Evolutionary conservation across 176 grass and related monocot genomes (phyloP).

Genomic region (Typha latifolia): DNA sequence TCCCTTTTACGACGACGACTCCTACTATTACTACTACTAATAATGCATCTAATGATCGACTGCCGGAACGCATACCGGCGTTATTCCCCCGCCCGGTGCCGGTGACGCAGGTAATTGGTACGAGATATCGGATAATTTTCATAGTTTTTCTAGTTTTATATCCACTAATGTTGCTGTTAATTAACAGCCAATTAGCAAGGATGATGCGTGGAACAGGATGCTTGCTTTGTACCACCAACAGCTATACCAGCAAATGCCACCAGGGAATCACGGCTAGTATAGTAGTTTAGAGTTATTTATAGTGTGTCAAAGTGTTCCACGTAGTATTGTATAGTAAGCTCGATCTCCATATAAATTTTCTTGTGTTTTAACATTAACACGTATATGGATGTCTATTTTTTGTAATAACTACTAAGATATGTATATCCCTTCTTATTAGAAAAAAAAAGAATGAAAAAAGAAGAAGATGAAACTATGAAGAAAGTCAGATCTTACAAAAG

Average conservation of each 20-base stretch:
- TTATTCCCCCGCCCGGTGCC: conserved; percentile 54
- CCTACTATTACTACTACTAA: conserved; percentile 23
- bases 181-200: conserved; percentile 33
- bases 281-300: background rate
- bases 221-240: conserved; percentile 53
- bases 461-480: no score
- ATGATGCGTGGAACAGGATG: conserved; percentile 61
- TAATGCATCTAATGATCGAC: conserved; percentile 8
- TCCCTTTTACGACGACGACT: conserved; percentile 19
- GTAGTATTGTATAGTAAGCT: no score
- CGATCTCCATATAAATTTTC: no score
- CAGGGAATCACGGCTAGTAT: conserved; percentile 35
- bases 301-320: no score
- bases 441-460: no score
- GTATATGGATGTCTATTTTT: no score
- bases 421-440: no score
- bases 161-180: background rate
- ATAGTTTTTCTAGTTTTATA: background rate
- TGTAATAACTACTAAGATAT: no score
- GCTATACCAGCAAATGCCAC: conserved; percentile 32
- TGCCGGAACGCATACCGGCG: conserved; percentile 44
- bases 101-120: conserved; percentile 20
- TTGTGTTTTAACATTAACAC: no score
- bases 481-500: no score
- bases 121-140: conserved; percentile 11